Base-by-base conservation (phyloP, 208 protist genomes). In the Crithidia expoeki region DNA sequence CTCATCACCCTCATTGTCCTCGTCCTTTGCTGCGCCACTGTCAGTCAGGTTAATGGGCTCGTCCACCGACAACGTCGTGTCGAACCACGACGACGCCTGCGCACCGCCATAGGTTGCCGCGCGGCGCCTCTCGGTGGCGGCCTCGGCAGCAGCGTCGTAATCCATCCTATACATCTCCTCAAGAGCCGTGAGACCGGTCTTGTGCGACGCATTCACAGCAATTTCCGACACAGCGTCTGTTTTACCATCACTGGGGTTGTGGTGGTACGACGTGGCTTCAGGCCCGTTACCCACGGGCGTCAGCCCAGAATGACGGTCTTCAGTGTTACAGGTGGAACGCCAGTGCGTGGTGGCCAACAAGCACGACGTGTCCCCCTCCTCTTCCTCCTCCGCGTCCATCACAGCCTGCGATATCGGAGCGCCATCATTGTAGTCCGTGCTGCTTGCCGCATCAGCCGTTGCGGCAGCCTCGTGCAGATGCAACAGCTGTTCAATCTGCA, bases 321-420 rank as follows among this genome's bases (percentile, higher is more conserved):
- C 71, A 2, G 71, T 69, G 12, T 70, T 40, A 25, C 42, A 76
- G 28, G 71, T 70, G 36, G 71, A 76, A 36, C 71, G 71, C 71
- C 71, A 76, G 42, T 76, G 51, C 21, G 47, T 53, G 17, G 71
- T 68, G 33, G 51, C 63, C 36, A 27, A 25, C 55, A 49, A 65
- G 47, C 55, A 57, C 32, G 44, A 46, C 55, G 50, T 52, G 44
- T 68, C 69, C 23, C 68, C 69, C 10, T 68, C 52, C 52, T 74
- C 69, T 4, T 53, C 42, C 4, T 50, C 44, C 27, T 56, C 55
- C 21, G 23, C 36, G 1, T 59, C 33, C 40, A 25, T 14, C 4
- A 46, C 12, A 33, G 25, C 23, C 23, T 30, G 2, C 47, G 47
- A 4, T 14, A 36, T 33, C 50, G 34, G 33, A 3, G n/a, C 50